phyloP scores from a whole-genome alignment of 768 basidiomycete genomes.

The Cyclocybe cylindracea region DNA sequence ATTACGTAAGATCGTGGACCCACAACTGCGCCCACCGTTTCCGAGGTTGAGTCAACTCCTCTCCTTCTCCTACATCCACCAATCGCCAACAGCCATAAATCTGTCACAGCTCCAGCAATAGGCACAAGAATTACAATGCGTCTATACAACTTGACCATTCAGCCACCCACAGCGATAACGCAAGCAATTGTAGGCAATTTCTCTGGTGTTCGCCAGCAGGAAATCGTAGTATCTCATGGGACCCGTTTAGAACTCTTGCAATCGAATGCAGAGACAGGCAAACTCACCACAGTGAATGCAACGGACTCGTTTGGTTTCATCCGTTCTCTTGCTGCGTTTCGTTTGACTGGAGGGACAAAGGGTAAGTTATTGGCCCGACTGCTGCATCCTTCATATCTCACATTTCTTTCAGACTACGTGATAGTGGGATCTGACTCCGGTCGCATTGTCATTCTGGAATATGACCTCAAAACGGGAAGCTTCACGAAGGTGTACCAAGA shows the following conservation, averaged over 20 bases:
- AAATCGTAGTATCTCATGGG: constrained; percentile 91
- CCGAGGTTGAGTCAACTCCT: no score
- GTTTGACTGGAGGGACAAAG: constrained; percentile 96
- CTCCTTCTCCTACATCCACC: no score
- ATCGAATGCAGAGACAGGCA: constrained; percentile 88
- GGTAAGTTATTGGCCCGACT: constrained; percentile 71
- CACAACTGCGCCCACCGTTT: no score
- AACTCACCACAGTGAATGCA: constrained; percentile 77
- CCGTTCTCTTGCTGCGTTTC: constrained; percentile 85
- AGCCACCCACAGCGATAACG: constrained; percentile 79
- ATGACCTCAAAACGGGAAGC: constrained; percentile 86
- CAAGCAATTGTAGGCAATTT: constrained; percentile 94
- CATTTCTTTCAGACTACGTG: constrained; percentile 82
- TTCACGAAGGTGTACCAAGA: constrained; percentile 97
- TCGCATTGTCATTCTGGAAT: constrained; percentile 94
- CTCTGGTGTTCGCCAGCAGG: constrained; percentile 89
- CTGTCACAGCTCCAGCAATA: no score
- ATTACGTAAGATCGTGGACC: no score
- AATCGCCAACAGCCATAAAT: no score
- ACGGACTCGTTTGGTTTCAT: constrained; percentile 94
- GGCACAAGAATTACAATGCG: constrained; percentile 50
- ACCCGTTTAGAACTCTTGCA: constrained; percentile 90
- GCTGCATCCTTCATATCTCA: constrained; percentile 35
- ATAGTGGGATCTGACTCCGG: constrained; percentile 98
- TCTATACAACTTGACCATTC: constrained; percentile 93